Base-by-base conservation (phyloP, 768 basidiomycete species). In the Mycena rebaudengoi region DNA sequence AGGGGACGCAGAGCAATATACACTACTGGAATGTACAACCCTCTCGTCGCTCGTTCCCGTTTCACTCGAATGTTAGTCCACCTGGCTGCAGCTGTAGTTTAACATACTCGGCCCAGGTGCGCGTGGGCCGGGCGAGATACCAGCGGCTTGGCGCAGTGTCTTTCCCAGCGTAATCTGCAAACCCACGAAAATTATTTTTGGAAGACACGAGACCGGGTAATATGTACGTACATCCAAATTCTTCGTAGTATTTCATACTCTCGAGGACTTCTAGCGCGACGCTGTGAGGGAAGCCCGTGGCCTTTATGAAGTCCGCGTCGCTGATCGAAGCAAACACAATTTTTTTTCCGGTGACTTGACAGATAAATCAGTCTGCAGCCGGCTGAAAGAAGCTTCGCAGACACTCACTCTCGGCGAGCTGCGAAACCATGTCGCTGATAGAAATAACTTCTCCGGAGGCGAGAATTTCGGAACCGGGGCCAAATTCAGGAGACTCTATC, bases 181-280 rank as follows among this genome's bases (percentile, higher is more conserved):
- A 2, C 21, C 21, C 26, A 28, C 35, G 11, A 10, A 3, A 21
- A 26, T 18, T 28, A n/a, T 25, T 4, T 37, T 28, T 35, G 14
- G 33, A 11, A 20, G 53, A 21, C n/a, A 28, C 14, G 23, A 40
- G 21, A 32, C 29, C 13, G 32, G 25, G 21, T 20, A 26, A 32
- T 8, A 20, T 4, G n/a, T n/a, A 11, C 49, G 7, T 51, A 63
- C 62, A 57, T 63, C 54, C 62, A 20, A 25, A 62, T 30, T 57
- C 55, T 26, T 62, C 61, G 39, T 62, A 53, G n/a, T 62, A 62
- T 62, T 55, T 62, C 37, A 62, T 10, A 41, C 61, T 62, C 46
- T 62, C 61, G 5, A 62, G 61, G n/a, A 62, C 32, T 20, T 62
- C 61, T 39, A 55, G 18, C 16, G 61, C 53, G 29, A 62, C 23